Evolutionary conservation across 148 eudicot species (phyloP), one percentile per base, ranked within the genome.

Genomic region (Pouteria glomerata): DNA sequence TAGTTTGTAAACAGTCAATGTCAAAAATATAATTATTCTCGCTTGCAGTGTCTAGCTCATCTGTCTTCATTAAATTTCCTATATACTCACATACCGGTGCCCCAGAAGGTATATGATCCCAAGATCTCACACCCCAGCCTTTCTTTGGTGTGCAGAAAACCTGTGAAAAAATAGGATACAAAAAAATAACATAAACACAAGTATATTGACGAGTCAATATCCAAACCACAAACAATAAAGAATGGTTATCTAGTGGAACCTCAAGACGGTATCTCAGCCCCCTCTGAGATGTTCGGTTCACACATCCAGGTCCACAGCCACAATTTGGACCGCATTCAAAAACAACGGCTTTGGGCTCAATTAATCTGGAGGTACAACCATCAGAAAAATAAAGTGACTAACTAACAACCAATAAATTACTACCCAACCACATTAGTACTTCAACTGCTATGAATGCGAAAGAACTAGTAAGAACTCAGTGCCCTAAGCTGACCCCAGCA

Each of bases 281-380:
- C 61, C 66, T 81, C 63, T 91, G 98, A 33, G 97, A 89, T 34
- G 90, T 82, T 12, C 93, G 82, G 39, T 91, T 95, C 33, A 91
- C 79, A 79, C 98, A 95, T 14, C 65, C 59, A 48, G 92, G 83
- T 44, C 93, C 97, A 67, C 98, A 95, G 0, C 87, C 81, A 78
- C 98, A 95, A 61, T 89, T 86, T 53, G 93, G 92, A 42, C 97
- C 96, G 59, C 98, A 95, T 71, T 95, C 98, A 75, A 91, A 95
- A 0, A 95, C 93, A 50, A 95, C 87, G 50, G 84, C 91, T 71
- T 86, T 89, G 0, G 98, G 93, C 74, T 92, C 97, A 74, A 95
- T 73, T 1, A 95, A 82, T 81, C 98, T 91, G 83, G 35, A 70
- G 58, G 70, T 12, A 31, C 23, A 55, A 58, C 59, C 47, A 44